Conservation (phyloP, 768 basidiomycete genomes). For the Panaeolus papilionaceus region DNA sequence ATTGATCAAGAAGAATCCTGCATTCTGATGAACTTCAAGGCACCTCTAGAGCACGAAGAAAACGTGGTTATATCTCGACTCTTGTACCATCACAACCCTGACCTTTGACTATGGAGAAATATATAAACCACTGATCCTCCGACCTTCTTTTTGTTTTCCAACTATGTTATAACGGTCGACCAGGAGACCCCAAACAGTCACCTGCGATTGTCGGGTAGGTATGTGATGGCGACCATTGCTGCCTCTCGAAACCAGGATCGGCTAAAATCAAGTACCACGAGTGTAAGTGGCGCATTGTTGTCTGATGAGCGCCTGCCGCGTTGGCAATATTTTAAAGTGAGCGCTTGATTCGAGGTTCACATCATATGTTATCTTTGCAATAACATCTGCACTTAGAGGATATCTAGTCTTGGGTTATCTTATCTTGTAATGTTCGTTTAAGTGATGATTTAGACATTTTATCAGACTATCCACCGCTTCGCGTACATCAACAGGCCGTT, state of each 20-base stretch:
- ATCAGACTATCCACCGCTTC: too few relatives aligned
- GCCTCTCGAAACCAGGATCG: not conserved
- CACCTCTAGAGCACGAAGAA: not conserved
- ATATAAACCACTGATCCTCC: not conserved
- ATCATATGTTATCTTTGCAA: not conserved
- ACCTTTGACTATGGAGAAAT: not conserved
- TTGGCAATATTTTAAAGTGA: not conserved
- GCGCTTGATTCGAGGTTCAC: not conserved
- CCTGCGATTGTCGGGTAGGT: not conserved
- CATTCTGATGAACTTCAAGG: not conserved
- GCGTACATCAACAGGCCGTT: not conserved
- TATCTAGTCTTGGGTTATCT: too few relatives aligned
- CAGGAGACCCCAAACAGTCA: slow-evolving; percentile 5
- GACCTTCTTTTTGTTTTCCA: not conserved
- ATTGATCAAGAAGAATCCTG: not conserved
- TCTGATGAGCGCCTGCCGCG: not conserved
- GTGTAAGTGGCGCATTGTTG: not conserved
- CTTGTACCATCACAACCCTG: not conserved
- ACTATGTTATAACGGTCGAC: not conserved
- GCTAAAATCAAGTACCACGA: slow-evolving; percentile 1
- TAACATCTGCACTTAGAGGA: not conserved
- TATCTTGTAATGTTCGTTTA: too few relatives aligned
- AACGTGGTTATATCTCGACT: not conserved
- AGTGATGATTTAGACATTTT: not conserved
- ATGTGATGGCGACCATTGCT: not conserved